These are phyloP conservation scores for Eutrema heterophyllum DNA, from an alignment of 345 rosid species.

Conservation along the genomic window DNA sequence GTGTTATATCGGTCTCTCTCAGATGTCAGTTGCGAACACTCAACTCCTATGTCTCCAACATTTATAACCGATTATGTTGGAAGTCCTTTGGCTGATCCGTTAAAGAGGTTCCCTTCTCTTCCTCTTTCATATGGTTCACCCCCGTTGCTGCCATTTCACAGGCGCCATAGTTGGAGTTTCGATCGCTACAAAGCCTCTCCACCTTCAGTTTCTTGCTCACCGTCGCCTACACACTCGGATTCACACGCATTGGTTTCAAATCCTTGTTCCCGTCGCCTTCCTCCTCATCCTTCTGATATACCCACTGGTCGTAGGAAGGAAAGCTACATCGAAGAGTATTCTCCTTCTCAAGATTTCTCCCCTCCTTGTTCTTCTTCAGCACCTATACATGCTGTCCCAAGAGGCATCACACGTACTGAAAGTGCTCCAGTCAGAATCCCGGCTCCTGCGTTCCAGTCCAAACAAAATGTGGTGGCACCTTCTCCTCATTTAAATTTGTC, in stretches of 20 bases:
- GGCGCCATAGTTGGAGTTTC: conserved; percentile 88
- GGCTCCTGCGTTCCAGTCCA: conserved; percentile 42
- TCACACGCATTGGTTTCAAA: conserved; percentile 49
- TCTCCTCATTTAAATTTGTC: conserved; percentile 50
- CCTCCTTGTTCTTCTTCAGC: conserved; percentile 72
- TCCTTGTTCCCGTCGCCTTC: conserved; percentile 47
- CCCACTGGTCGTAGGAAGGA: conserved; percentile 43
- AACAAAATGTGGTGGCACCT: conserved; percentile 49
- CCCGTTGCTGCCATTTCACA: conserved; percentile 68
- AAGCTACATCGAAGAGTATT: conserved; percentile 47
- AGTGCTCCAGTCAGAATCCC: conserved; percentile 86
- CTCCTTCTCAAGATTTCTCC: conserved; percentile 57
- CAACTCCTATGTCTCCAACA: conserved; percentile 76
- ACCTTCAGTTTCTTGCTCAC: conserved; percentile 64
- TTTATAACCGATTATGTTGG: conserved; percentile 93
- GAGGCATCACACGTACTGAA: conserved; percentile 56
- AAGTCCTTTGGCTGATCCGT: conserved; percentile 88
- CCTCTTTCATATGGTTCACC: conserved; percentile 73
- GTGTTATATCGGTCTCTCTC: conserved; percentile 61
- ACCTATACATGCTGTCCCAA: conserved; percentile 42
- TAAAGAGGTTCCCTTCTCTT: conserved; percentile 72
- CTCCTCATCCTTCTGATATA: conserved; percentile 55
- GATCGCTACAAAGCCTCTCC: conserved; percentile 65
- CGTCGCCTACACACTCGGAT: conserved; percentile 81
- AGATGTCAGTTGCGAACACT: conserved; percentile 59